phyloP scores from a whole-genome alignment of 2,329 filamentous ascomycete genomes.

The Whalleya microplaca region DNA sequence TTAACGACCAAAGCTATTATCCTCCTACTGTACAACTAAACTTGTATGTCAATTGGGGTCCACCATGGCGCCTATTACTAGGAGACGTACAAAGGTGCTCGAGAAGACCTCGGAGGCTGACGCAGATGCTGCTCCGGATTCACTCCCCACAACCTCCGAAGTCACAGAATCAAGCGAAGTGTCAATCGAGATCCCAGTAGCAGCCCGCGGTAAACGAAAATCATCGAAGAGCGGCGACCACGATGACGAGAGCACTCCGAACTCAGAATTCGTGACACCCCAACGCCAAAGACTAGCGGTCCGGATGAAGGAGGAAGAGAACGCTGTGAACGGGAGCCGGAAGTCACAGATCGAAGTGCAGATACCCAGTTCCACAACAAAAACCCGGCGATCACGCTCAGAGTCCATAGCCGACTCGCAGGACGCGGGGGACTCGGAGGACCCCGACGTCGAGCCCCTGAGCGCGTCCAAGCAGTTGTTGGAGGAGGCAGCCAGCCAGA shows the following conservation, averaged over 20 bases:
- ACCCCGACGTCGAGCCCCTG: constrained; percentile 25
- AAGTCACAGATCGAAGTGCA: constrained; percentile 28
- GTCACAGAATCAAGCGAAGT: constrained; percentile 1
- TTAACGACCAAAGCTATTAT: constrained; percentile 2
- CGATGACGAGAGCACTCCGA: neutral
- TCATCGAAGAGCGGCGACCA: constrained; percentile 7
- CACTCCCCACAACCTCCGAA: neutral
- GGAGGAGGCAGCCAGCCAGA: constrained; percentile 37
- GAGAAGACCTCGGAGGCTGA: constrained; percentile 4
- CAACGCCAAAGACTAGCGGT: constrained; percentile 31
- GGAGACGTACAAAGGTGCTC: constrained; percentile 25
- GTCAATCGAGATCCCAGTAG: constrained; percentile 17
- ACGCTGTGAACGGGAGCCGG: constrained; percentile 9
- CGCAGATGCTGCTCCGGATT: neutral
- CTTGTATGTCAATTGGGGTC: neutral
- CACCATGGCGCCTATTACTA: constrained; percentile 34
- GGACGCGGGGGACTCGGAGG: constrained; percentile 12
- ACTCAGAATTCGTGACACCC: constrained; percentile 13
- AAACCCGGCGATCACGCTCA: constrained; percentile 20
- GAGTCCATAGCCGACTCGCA: constrained; percentile 31
- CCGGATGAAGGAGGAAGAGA: constrained; percentile 25
- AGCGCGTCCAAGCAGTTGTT: constrained; percentile 38
- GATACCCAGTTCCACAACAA: constrained; percentile 26
- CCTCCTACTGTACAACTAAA: neutral
- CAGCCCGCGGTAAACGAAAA: constrained; percentile 26